These are phyloP conservation scores for Cercospora zeina DNA, from an alignment of 2,329 filamentous ascomycete species.

Conservation along the genomic window DNA sequence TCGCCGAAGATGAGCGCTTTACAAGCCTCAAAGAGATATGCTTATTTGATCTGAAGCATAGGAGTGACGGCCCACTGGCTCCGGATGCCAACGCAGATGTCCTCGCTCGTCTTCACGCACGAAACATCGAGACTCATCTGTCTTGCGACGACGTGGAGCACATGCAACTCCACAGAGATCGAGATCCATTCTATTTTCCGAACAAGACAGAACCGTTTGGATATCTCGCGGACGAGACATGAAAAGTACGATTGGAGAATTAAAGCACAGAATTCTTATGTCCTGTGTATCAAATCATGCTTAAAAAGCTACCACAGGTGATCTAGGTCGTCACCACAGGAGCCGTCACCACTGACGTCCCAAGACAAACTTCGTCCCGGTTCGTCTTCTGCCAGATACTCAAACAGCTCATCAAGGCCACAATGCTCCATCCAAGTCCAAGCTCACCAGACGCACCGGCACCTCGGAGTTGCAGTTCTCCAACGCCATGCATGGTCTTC, in stretches of 20 bases:
- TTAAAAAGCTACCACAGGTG: neutral
- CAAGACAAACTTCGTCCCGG: neutral
- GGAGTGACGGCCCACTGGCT: neutral
- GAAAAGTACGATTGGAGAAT: neutral
- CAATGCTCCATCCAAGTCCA: neutral
- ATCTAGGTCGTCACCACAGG: neutral
- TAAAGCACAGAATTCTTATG: neutral
- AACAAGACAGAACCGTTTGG: neutral
- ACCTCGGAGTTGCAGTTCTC: neutral
- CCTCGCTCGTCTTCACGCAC: neutral
- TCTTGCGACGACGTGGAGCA: neutral
- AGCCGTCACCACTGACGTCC: neutral
- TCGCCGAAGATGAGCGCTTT: constrained; percentile 3
- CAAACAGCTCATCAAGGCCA: neutral
- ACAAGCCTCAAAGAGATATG: constrained; percentile 9
- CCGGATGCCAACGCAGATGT: neutral
- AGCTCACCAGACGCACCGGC: neutral
- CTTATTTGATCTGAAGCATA: neutral
- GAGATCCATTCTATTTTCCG: neutral
- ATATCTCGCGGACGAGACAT: neutral
- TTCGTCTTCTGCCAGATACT: constrained; percentile 4
- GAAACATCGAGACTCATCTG: constrained; percentile 10
- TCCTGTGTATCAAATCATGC: neutral
- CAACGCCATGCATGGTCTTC: neutral
- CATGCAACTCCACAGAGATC: constrained; percentile 8